A percentile compares a stretch with the other conserved stretches of the same genome.
Conservation (phyloP, 2,329 filamentous ascomycete genomes). For the Monosporascus sp. region DNA sequence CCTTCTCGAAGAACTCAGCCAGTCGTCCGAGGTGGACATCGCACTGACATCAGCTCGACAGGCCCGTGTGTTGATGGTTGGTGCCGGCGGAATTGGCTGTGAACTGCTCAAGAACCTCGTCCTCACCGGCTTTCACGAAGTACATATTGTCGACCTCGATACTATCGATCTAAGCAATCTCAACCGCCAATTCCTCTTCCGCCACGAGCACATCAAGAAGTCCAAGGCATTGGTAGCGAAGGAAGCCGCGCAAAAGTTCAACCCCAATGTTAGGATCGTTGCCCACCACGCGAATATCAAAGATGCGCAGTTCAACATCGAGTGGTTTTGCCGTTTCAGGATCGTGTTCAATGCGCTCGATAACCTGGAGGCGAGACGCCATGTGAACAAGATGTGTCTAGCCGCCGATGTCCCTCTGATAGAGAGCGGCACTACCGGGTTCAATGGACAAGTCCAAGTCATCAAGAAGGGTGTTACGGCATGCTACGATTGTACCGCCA, state of each 20-base stretch:
- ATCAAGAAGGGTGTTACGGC: conserved; percentile 90
- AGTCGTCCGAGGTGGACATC: background rate
- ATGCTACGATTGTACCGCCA: conserved; percentile 92
- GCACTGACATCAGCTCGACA: conserved; percentile 40
- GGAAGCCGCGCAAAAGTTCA: conserved; percentile 85
- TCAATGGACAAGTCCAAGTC: conserved; percentile 95
- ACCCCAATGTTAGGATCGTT: conserved; percentile 78
- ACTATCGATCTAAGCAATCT: conserved; percentile 98
- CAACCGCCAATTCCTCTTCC: conserved; percentile 95
- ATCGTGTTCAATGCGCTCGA: conserved; percentile 96
- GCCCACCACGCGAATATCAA: conserved; percentile 96
- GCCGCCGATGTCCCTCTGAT: conserved; percentile 86
- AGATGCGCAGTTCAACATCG: conserved; percentile 76
- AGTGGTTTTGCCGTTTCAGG: conserved; percentile 79
- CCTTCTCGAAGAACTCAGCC: background rate
- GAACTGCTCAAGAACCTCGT: conserved; percentile 96
- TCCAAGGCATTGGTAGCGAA: conserved; percentile 92
- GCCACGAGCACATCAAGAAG: conserved; percentile 96
- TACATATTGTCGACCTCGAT: conserved; percentile 94
- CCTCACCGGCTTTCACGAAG: conserved; percentile 83
- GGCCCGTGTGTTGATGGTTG: conserved; percentile 88
- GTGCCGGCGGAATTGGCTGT: conserved; percentile 94
- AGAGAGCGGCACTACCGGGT: conserved; percentile 95
- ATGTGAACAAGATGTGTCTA: conserved; percentile 97
- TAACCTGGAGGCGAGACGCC: conserved; percentile 86